Evolutionary conservation across 306 rosid genomes (phyloP).

Genomic region (Sindora glabra): DNA sequence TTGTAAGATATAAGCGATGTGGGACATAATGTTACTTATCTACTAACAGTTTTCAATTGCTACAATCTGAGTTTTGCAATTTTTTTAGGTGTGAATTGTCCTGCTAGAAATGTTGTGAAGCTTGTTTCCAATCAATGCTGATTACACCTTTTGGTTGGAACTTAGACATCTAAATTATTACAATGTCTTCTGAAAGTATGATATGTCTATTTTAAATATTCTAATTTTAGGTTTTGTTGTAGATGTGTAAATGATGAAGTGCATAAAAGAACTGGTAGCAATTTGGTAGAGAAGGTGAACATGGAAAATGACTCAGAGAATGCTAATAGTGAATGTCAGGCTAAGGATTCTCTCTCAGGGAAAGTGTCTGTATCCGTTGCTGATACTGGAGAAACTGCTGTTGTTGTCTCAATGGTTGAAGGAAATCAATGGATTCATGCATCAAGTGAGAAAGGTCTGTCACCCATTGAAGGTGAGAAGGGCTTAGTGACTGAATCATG

Average conservation of each 20-base stretch:
- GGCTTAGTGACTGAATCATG: conserved; percentile 38
- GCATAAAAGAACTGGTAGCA: conserved; percentile 33
- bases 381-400: conserved; percentile 89
- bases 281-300: conserved; percentile 24
- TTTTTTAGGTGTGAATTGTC: neutral
- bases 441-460: conserved; percentile 28
- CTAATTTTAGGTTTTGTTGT: conserved; percentile 25
- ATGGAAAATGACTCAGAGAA: conserved; percentile 26
- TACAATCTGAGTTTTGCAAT: neutral
- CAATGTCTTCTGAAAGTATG: conserved; percentile 13
- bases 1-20: too few species aligned
- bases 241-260: conserved; percentile 61
- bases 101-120: neutral
- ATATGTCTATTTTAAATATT: conserved; percentile 18
- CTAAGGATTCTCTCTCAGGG: conserved; percentile 44
- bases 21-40: too few species aligned
- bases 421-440: conserved; percentile 30
- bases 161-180: neutral
- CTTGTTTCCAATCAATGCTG: neutral
- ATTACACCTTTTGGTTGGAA: neutral
- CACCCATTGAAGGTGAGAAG: conserved; percentile 39
- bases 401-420: conserved; percentile 84
- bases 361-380: conserved; percentile 78
- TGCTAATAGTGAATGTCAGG: conserved; percentile 25
- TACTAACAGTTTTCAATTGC: too few species aligned